phyloP scores from a whole-genome alignment of 352 stramenopile species.

The Pythium insidiosum region DNA sequence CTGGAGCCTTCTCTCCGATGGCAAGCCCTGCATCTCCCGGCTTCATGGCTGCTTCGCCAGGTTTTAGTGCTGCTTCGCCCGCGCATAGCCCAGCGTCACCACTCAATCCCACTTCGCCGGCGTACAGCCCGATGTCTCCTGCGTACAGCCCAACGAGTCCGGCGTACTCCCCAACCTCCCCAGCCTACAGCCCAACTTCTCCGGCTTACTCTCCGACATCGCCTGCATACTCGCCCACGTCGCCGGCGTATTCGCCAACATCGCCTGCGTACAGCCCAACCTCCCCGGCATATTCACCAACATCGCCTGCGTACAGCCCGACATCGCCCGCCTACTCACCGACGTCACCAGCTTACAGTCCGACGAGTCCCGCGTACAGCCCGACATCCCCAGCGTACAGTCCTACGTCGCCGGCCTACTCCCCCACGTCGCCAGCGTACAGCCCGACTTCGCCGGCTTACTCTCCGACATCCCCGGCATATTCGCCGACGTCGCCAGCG shows the following conservation, averaged over 20 bases:
- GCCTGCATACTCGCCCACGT: constrained; percentile 45
- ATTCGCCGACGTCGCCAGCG: constrained; percentile 27
- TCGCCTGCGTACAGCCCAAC: constrained; percentile 24
- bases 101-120: constrained; percentile 70
- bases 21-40: constrained; percentile 66
- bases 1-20: constrained; percentile 81
- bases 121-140: constrained; percentile 84
- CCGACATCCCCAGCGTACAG: constrained; percentile 41
- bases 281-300: constrained; percentile 67
- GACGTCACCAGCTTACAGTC: constrained; percentile 70
- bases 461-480: constrained; percentile 32
- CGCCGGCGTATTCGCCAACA: constrained; percentile 19
- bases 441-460: constrained; percentile 45
- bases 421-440: constrained; percentile 55
- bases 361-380: constrained; percentile 75
- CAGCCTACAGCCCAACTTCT: constrained; percentile 75
- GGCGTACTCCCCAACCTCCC: constrained; percentile 72
- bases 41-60: constrained; percentile 60
- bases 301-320: constrained; percentile 64
- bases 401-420: constrained; percentile 57
- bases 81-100: constrained; percentile 69
- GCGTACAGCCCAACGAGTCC: constrained; percentile 73
- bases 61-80: constrained; percentile 75
- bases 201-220: constrained; percentile 72
- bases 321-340: constrained; percentile 69